Base-by-base conservation (phyloP, 192 early-diverging fungal genomes). In the Diversispora eburnea region DNA sequence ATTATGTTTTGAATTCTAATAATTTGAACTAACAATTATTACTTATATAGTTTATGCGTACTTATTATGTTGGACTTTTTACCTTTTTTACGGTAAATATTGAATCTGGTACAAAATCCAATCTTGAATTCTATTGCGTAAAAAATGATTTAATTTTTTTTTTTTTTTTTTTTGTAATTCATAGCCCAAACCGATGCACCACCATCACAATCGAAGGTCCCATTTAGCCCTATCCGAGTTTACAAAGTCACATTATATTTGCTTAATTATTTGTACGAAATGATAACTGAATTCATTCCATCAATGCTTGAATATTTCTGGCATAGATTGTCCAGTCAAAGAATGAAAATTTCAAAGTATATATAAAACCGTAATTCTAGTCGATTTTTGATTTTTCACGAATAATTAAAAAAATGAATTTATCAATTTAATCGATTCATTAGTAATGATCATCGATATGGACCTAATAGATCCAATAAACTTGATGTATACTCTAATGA, bases 131-230 rank as follows among this genome's bases (percentile, higher is more conserved):
- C 25, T 33, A 33, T 33, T 33, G 25, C 25, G 25, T 33, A 33
- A 33, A 33, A 39, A 39, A 47, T n/a, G 39, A 61, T 39, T 17
- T 20, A n/a, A 72, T 48, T 43, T 39, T 57, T 42, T 54, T 54
- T 47, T 20, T 13, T 2, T 52, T 20, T 3, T 51, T 17, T 12
- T 25, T 47, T 60, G 3, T 39, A 39, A 12, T 41, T 20, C 25
- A 22, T 64, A 73, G 72, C 61, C 17, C 58, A 64, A 73, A 64
- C 72, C 5, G 72, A 73, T 52, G 72, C 72, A 42, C 72, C 72
- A 39, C 25, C 7, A 64, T 33, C 47, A 12, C 72, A 73, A 43
- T 20, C 61, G 48, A 58, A 45, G 15, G 72, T 73, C 52, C 72
- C 72, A 19, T 64, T 73, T n/a, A 73, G 43, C 33, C 72, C 72